A percentile compares a stretch with the other conserved stretches of the same genome.
Conservation (phyloP, 2,329 filamentous ascomycete genomes). For the Stachybotrys chlorohalonatus region DNA sequence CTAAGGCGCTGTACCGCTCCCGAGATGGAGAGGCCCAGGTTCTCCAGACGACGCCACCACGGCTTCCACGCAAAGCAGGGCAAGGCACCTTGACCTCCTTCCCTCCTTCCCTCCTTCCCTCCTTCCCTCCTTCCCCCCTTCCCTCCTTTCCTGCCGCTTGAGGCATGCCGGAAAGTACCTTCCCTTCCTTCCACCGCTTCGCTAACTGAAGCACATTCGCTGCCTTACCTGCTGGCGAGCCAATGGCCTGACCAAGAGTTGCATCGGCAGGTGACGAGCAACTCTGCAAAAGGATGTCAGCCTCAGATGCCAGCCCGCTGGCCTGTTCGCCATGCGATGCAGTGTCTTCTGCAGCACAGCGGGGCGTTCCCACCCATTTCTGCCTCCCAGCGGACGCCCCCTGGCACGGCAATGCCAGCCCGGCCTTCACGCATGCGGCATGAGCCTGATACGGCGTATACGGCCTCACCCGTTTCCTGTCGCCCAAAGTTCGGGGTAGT, state of each 20-base stretch:
- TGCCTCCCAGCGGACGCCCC: not conserved
- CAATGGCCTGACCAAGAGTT: not conserved
- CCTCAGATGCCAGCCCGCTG: not conserved
- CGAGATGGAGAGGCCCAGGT: no score
- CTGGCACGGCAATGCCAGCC: not conserved
- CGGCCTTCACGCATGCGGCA: not conserved
- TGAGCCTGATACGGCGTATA: not conserved
- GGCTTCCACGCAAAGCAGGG: no score
- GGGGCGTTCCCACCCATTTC: not conserved
- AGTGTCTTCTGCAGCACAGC: not conserved
- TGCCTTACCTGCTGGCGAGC: not conserved
- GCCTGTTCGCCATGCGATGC: not conserved
- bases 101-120: not conserved
- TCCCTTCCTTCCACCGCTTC: not conserved
- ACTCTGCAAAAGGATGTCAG: not conserved
- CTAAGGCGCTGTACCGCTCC: no score
- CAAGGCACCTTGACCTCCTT: no score
- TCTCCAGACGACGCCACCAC: no score
- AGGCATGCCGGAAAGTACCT: not conserved
- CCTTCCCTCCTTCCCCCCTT: no score
- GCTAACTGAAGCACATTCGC: not conserved
- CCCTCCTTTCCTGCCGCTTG: not conserved
- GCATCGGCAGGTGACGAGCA: not conserved
- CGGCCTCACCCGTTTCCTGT: not conserved
- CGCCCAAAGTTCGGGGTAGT: not conserved